phyloP scores from a whole-genome alignment of 2,329 filamentous ascomycete species.

The Xylaria sp. region DNA sequence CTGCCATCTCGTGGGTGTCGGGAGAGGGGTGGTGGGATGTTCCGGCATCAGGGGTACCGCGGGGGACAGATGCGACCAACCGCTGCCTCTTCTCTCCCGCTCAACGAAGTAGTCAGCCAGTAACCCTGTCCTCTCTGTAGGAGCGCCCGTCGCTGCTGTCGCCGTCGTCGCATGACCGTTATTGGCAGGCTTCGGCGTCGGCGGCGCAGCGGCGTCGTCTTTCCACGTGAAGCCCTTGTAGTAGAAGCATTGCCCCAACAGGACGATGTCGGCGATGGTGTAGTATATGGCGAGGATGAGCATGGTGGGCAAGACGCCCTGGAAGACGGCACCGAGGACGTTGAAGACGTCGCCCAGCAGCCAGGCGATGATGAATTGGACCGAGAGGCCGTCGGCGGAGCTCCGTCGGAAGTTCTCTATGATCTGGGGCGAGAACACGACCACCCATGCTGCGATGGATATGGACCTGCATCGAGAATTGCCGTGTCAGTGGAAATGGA shows the following conservation, averaged over 20 bases:
- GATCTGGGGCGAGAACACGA: slow-evolving; percentile 97
- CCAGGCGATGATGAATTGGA: slow-evolving; percentile 95
- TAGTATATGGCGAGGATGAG: slow-evolving; percentile 95
- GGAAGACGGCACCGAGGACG: slow-evolving; percentile 89
- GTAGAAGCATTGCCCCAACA: slow-evolving; percentile 92
- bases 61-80: slow-evolving; percentile 77
- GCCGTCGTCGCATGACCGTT: slow-evolving; percentile 48
- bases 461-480: slow-evolving; percentile 72
- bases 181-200: slow-evolving; percentile 55
- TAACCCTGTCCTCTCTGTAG: slow-evolving; percentile 65
- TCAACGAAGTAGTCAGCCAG: slow-evolving; percentile 57
- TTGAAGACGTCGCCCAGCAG: slow-evolving; percentile 95
- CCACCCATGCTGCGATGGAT: slow-evolving; percentile 96
- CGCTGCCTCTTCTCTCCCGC: slow-evolving; percentile 62
- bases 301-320: slow-evolving; percentile 94
- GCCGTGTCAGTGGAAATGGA: slow-evolving; percentile 18
- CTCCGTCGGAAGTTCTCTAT: slow-evolving; percentile 90
- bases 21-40: slow-evolving; percentile 56
- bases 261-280: slow-evolving; percentile 88
- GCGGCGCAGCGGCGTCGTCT: slow-evolving; percentile 60
- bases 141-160: slow-evolving; percentile 48
- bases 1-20: slow-evolving; percentile 64
- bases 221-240: slow-evolving; percentile 84
- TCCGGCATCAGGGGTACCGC: slow-evolving; percentile 78
- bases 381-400: slow-evolving; percentile 87